Evolutionary conservation across 202 grass and related monocot genomes (phyloP).

Genomic region (Alloteropsis angusta): DNA sequence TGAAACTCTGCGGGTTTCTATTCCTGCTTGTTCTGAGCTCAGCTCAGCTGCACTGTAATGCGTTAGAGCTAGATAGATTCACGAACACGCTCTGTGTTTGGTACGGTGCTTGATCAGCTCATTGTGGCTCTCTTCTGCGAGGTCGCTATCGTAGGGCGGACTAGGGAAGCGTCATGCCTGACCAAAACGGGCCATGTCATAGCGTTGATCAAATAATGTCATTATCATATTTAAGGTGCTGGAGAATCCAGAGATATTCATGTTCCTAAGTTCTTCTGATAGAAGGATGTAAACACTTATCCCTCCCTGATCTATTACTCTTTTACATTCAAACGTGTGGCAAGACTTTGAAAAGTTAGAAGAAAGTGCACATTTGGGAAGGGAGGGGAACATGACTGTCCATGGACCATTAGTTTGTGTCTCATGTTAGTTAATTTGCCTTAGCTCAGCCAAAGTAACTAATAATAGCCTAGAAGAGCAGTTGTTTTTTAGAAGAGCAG

Average conservation of each 20-base stretch:
- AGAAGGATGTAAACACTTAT: background rate
- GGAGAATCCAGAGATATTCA: background rate
- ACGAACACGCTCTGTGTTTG: background rate
- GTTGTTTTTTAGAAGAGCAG: constrained; percentile 7
- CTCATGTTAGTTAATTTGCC: background rate
- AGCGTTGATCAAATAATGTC: background rate
- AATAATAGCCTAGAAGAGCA: background rate
- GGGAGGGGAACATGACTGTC: background rate
- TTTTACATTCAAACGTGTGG: background rate
- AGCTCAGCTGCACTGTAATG: background rate
- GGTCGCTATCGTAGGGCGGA: background rate
- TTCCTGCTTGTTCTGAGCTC: background rate
- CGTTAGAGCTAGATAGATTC: background rate
- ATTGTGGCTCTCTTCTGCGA: background rate
- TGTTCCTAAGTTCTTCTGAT: background rate
- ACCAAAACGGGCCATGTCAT: background rate
- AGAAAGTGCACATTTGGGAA: background rate
- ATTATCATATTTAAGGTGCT: background rate
- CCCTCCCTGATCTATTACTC: background rate
- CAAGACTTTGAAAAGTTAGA: background rate
- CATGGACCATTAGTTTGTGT: background rate
- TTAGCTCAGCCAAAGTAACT: background rate
- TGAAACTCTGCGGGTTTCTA: background rate
- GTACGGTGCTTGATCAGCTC: background rate
- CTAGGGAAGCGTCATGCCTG: background rate